Evolutionary conservation across 345 rosid species (phyloP).

Genomic region (Xanthoceras sorbifolium): DNA sequence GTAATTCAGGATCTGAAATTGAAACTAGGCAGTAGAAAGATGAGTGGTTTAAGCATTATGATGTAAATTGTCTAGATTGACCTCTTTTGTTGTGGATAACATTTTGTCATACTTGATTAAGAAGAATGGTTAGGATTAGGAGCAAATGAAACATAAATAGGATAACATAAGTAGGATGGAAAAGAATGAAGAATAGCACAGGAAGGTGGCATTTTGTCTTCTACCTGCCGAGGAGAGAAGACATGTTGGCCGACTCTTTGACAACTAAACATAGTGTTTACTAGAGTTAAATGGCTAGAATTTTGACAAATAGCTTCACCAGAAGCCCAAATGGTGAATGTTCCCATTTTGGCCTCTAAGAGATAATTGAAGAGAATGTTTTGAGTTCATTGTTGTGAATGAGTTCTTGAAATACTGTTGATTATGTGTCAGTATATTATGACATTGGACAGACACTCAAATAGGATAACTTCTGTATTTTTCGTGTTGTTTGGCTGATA

Average conservation of each 20-base stretch:
- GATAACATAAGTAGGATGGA: too few species aligned
- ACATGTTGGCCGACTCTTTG: not conserved
- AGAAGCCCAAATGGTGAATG: not conserved
- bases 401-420: constrained; percentile 1
- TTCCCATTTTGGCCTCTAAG: not conserved
- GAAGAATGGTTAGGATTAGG: not conserved
- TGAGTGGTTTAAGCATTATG: too few species aligned
- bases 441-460: not conserved
- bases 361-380: not conserved
- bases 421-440: not conserved
- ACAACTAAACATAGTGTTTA: not conserved
- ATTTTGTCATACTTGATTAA: not conserved
- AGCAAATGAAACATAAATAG: too few species aligned
- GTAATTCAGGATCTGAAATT: not conserved
- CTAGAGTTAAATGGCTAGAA: not conserved
- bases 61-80: too few species aligned
- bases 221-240: too few species aligned
- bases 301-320: not conserved
- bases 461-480: not conserved
- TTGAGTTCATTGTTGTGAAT: not conserved
- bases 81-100: not conserved
- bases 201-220: too few species aligned
- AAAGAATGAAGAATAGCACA: not conserved
- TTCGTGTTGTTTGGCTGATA: constrained; percentile 4
- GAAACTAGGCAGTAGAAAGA: too few species aligned